A percentile compares a stretch with the other conserved stretches of the same genome.
Evolutionary conservation across 2,329 filamentous ascomycete genomes (phyloP).

Genomic region (Fusarium sp.): DNA sequence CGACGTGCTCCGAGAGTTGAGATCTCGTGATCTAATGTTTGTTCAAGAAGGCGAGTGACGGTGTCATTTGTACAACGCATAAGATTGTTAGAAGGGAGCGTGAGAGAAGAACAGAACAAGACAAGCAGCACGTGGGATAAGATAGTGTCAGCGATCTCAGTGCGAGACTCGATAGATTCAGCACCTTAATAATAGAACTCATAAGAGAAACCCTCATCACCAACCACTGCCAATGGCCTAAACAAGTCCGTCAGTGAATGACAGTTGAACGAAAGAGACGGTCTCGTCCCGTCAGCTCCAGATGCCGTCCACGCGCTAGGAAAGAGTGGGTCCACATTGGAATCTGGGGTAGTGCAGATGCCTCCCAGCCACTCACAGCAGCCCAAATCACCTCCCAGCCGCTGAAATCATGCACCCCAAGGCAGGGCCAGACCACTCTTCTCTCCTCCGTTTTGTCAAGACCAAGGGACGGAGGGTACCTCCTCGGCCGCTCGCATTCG

Average conservation of each 20-base stretch:
- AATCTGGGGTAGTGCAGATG: conserved; percentile 40
- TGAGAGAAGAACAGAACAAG: not conserved
- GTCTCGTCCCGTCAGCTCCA: not conserved
- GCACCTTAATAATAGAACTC: not conserved
- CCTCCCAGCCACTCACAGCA: conserved; percentile 36
- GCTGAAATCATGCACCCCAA: conserved; percentile 7
- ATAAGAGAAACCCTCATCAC: not conserved
- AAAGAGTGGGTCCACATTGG: conserved; percentile 8
- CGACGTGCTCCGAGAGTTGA: not conserved
- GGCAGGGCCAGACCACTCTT: not conserved
- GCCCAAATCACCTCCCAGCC: conserved; percentile 1
- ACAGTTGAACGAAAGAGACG: not conserved
- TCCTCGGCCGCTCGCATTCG: conserved; percentile 10
- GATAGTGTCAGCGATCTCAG: not conserved
- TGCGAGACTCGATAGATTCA: not conserved
- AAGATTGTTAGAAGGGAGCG: not conserved
- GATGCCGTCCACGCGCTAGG: conserved; percentile 10
- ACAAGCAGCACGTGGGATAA: not conserved
- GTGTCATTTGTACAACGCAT: conserved; percentile 19
- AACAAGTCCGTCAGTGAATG: not conserved
- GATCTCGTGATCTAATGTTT: conserved; percentile 16
- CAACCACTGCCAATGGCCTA: not conserved
- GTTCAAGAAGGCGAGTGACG: conserved; percentile 1
- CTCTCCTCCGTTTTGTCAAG: not conserved
- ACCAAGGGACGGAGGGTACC: conserved; percentile 9